phyloP scores from a whole-genome alignment of 2,329 filamentous ascomycete species.

The Periconia digitata region DNA sequence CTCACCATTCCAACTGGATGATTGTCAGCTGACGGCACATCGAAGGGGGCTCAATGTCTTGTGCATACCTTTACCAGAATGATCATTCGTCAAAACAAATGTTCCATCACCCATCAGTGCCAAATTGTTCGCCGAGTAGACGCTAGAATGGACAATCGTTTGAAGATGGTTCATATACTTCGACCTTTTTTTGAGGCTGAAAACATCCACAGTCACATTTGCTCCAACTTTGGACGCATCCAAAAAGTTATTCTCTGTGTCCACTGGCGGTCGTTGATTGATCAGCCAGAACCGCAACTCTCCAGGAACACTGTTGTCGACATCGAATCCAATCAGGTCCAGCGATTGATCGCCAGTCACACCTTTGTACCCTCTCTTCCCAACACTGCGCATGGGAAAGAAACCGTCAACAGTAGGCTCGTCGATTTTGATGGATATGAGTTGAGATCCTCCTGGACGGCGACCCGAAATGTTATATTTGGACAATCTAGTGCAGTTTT shows the following conservation, averaged over 20 bases:
- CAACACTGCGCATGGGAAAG: constrained; percentile 25
- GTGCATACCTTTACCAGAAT: constrained; percentile 18
- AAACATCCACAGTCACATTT: constrained; percentile 27
- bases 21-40: constrained; percentile 10
- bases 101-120: constrained; percentile 3
- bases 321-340: constrained; percentile 32
- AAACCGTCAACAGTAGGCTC: constrained; percentile 23
- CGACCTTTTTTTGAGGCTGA: constrained; percentile 2
- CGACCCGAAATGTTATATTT: constrained; percentile 25
- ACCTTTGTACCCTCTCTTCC: constrained; percentile 22
- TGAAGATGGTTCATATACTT: constrained; percentile 6
- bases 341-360: constrained; percentile 22
- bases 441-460: constrained; percentile 22
- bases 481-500: constrained; percentile 10
- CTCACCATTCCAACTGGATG: constrained; percentile 9
- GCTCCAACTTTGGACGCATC: constrained; percentile 24
- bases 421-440: constrained; percentile 34
- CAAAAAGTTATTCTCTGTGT: constrained; percentile 20
- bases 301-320: constrained; percentile 20
- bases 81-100: constrained; percentile 18
- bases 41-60: too few relatives aligned
- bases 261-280: constrained; percentile 31
- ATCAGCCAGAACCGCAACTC: constrained; percentile 32
- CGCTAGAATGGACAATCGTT: constrained; percentile 1
- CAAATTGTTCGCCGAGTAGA: constrained; percentile 6